Evolutionary conservation across 2,329 filamentous ascomycete species (phyloP).

Genomic region (Balansia obtecta): DNA sequence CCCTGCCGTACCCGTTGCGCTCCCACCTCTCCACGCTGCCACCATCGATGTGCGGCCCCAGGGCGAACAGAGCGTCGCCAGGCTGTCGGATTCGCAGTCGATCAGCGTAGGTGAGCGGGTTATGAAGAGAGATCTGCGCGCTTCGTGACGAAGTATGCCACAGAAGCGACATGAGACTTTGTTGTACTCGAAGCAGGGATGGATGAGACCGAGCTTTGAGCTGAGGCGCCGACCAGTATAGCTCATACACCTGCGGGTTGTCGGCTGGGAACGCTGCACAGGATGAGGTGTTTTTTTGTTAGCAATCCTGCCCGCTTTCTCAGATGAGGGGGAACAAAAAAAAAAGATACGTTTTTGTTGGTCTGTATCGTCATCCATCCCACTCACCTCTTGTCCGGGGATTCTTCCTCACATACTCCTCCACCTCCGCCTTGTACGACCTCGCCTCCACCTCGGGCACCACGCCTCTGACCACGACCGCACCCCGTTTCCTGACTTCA

Average conservation of each 20-base stretch:
- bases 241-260: slow-evolving; percentile 58
- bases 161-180: slow-evolving; percentile 45
- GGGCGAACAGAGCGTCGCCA: slow-evolving; percentile 56
- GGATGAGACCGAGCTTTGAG: slow-evolving; percentile 55
- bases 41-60: slow-evolving; percentile 63
- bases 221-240: slow-evolving; percentile 64
- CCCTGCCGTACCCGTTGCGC: slow-evolving; percentile 49
- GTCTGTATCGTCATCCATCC: too few relatives aligned
- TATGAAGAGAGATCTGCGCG: slow-evolving; percentile 33
- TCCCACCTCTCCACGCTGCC: slow-evolving; percentile 70
- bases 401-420: slow-evolving; percentile 54
- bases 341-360: not conserved
- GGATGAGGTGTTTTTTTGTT: not conserved
- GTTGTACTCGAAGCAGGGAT: slow-evolving; percentile 48
- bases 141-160: slow-evolving; percentile 41
- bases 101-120: slow-evolving; percentile 58
- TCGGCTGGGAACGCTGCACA: slow-evolving; percentile 48
- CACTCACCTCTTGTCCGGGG: slow-evolving; percentile 38
- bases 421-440: slow-evolving; percentile 50
- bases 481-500: slow-evolving; percentile 49
- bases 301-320: not conserved
- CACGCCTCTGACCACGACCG: slow-evolving; percentile 52
- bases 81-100: slow-evolving; percentile 59
- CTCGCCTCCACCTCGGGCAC: slow-evolving; percentile 50
- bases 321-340: too few relatives aligned